These are phyloP conservation scores for Epithele typhae DNA, from an alignment of 768 basidiomycete genomes.

Conservation along the genomic window DNA sequence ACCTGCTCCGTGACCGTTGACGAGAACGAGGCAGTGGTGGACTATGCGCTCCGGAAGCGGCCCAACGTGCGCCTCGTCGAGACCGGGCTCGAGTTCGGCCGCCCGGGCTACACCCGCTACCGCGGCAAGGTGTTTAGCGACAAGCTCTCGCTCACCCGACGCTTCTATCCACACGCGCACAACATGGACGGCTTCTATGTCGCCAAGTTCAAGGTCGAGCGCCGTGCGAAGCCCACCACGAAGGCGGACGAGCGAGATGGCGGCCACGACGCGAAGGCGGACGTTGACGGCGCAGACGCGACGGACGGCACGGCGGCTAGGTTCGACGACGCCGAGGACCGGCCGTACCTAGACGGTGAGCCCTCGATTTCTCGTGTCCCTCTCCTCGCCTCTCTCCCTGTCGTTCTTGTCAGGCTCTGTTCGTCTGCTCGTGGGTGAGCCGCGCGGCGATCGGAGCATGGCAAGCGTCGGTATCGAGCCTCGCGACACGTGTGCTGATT, in stretches of 20 bases:
- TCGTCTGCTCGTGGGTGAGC: too few relatives aligned
- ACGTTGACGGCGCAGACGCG: conserved; percentile 19
- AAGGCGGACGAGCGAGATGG: conserved; percentile 25
- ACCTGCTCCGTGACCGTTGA: conserved; percentile 98
- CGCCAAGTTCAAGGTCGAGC: conserved; percentile 96
- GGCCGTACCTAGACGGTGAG: conserved; percentile 75
- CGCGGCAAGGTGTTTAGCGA: conserved; percentile 87
- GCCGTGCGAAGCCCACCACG: conserved; percentile 49
- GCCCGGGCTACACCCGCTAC: conserved; percentile 85
- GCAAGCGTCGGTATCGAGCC: too few relatives aligned
- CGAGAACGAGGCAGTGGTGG: conserved; percentile 97
- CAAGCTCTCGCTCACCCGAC: conserved; percentile 72
- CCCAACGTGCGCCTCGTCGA: conserved; percentile 91
- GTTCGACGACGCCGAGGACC: conserved; percentile 37
- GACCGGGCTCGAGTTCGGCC: conserved; percentile 89
- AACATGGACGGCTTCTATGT: conserved; percentile 99
- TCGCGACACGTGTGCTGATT: background rate
- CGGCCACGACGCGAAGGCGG: conserved; percentile 22
- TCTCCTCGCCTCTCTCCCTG: background rate
- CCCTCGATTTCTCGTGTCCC: conserved; percentile 8
- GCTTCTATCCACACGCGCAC: conserved; percentile 96
- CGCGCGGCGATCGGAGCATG: too few relatives aligned
- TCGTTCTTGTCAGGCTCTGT: too few relatives aligned
- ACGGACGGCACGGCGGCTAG: conserved; percentile 20
- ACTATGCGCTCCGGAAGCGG: conserved; percentile 93